Evolutionary conservation across 495 filamentous ascomycete species (phyloP), one percentile per base, ranked within the genome.

Genomic region (Amniculicola lignicola): DNA sequence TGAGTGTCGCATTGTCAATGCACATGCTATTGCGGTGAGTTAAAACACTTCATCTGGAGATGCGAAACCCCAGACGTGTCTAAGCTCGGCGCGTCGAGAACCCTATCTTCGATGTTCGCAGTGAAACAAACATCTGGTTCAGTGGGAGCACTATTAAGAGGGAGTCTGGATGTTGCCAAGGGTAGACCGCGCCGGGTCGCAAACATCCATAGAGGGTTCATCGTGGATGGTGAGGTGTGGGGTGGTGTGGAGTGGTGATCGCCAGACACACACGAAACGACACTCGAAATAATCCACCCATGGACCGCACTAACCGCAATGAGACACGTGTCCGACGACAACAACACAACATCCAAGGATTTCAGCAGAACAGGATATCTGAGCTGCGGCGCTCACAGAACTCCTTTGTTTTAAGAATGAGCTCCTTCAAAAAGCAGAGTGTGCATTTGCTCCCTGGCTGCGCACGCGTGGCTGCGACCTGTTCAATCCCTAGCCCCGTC

Each of bases 1-100:
- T 15, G 21, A 10, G 22, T 12, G 53, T 57, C 43, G 53, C 53
- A 57, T 57, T 48, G 44, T 57, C 53, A 57, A 57, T 57, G 53
- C 53, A 23, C 25, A 24, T 29, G 33, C 18, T 48, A 36, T 31
- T 23, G 41, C 28, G 9, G 5, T 1, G 29, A 6, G 35, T 28
- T 31, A 28, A 57, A 57, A 57, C 42, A 27, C 35, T 7, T 27
- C 41, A 40, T 14, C 12, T 49, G 42, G n/a, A 9, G 43, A 57
- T 57, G 53, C 53, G 53, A 57, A 57, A 57, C 53, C 35, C 18
- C 11, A 41, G 10, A 25, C 25, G 53, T 57, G 43, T 57, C 44
- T 21, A 46, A 22, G 23, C 49, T 40, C 49, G 36, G 49, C 49
- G 49, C 49, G 24, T 43, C 22, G 21, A 41, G 1, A 12, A 31